Percentiles rank a stretch among this genome's conserved stretches.
Evolutionary conservation across 495 filamentous ascomycete genomes (phyloP).

Genomic region (Penicillium nucicola): DNA sequence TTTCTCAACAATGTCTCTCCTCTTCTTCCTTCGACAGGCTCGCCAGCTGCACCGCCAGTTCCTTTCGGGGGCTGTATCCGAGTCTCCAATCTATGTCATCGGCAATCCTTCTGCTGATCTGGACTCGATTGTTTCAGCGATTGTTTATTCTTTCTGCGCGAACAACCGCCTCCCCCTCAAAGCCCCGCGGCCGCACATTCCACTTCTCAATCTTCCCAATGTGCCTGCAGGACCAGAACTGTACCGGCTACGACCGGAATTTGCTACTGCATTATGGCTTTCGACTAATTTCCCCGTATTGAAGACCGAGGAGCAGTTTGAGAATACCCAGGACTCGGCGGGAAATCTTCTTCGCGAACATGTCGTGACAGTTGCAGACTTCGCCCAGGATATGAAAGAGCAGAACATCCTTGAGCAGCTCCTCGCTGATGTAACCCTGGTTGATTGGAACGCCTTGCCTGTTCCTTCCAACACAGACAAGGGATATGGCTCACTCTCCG

Average conservation of each 20-base stretch:
- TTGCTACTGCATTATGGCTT: slow-evolving; percentile 46
- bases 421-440: slow-evolving; percentile 54
- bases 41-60: slow-evolving; percentile 34
- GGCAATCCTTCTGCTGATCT: slow-evolving; percentile 65
- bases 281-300: slow-evolving; percentile 31
- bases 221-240: slow-evolving; percentile 56
- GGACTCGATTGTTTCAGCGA: slow-evolving; percentile 82
- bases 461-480: slow-evolving; percentile 36
- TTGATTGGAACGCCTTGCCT: slow-evolving; percentile 86
- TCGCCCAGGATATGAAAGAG: slow-evolving; percentile 20
- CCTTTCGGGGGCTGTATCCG: slow-evolving; percentile 22
- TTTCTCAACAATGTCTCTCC: slow-evolving; percentile 21
- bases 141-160: slow-evolving; percentile 83
- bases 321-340: slow-evolving; percentile 26
- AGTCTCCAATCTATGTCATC: slow-evolving; percentile 43
- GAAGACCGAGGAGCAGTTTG: slow-evolving; percentile 22
- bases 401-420: slow-evolving; percentile 1
- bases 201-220: slow-evolving; percentile 71
- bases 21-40: slow-evolving; percentile 39
- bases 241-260: slow-evolving; percentile 70
- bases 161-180: slow-evolving; percentile 40
- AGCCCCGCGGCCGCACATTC: slow-evolving; percentile 62
- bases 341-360: slow-evolving; percentile 38
- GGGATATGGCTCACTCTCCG: slow-evolving; percentile 29
- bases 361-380: slow-evolving; percentile 42